phyloP scores from a whole-genome alignment of 129 eudicot species.

The Pittosporum tobira region DNA sequence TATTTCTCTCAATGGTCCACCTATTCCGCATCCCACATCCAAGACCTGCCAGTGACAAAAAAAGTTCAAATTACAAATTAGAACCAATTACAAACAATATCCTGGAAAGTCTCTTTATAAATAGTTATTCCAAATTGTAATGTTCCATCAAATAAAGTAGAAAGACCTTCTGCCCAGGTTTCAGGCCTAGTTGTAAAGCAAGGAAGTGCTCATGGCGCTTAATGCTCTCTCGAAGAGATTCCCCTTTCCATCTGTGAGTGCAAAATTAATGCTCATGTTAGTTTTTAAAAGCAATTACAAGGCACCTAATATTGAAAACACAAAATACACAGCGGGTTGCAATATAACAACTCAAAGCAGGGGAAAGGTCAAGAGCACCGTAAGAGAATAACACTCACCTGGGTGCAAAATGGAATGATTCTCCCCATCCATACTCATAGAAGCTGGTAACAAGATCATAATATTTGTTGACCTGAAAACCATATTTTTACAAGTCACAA shows the following conservation, averaged over 20 bases:
- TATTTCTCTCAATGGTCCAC: conserved; percentile 95
- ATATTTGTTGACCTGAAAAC: conserved; percentile 76
- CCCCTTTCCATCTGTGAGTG: conserved; percentile 71
- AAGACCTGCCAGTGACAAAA: conserved; percentile 40
- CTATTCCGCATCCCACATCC: conserved; percentile 98
- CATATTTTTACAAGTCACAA: background rate
- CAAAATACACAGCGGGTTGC: background rate
- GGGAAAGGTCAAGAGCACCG: background rate
- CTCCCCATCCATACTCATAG: conserved; percentile 99
- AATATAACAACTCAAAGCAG: background rate
- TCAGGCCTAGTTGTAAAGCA: conserved; percentile 79
- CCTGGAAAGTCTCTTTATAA: background rate
- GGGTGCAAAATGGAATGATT: conserved; percentile 95
- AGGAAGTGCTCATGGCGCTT: conserved; percentile 97
- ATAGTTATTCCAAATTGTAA: conserved; percentile 3
- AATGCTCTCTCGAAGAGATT: conserved; percentile 87
- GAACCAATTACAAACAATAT: conserved; percentile 1
- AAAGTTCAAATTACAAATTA: conserved; percentile 8
- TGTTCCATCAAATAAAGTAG: background rate
- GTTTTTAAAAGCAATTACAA: conserved; percentile 2
- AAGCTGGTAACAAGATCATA: conserved; percentile 96
- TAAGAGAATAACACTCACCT: conserved; percentile 37
- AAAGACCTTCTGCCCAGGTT: conserved; percentile 79
- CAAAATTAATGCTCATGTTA: conserved; percentile 6
- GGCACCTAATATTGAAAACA: background rate